Percentiles rank a stretch among this genome's conserved stretches.
Evolutionary conservation across 139 green algal genomes (phyloP).

Genomic region (Micractinium sp.): DNA sequence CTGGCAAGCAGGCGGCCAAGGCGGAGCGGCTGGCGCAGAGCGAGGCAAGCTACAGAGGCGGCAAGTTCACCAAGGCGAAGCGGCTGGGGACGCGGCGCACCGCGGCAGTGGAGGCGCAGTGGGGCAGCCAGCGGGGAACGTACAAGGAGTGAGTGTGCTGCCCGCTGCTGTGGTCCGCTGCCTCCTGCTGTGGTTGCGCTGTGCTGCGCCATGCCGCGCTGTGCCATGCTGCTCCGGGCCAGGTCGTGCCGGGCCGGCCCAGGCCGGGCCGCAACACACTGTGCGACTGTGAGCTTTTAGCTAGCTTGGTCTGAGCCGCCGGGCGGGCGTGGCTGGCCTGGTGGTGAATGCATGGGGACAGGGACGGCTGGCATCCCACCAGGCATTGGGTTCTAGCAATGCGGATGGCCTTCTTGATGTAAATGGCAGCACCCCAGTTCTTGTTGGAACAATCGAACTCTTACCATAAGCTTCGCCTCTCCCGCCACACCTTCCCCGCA

Average conservation of each 20-base stretch:
- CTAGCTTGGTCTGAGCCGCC: no score
- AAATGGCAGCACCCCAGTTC: neutral
- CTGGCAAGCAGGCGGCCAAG: neutral
- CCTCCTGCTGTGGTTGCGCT: neutral
- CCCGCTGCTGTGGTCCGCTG: neutral
- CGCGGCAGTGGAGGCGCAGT: constrained; percentile 25
- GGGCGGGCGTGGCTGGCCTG: neutral
- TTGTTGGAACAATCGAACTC: no score
- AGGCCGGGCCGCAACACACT: neutral
- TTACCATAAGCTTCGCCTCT: neutral
- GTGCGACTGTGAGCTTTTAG: neutral
- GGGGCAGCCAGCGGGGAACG: constrained; percentile 4
- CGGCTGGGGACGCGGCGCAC: neutral
- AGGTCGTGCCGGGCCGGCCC: neutral
- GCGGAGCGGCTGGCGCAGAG: neutral
- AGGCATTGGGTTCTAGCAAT: neutral
- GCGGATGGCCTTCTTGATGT: neutral
- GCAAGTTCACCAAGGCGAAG: constrained; percentile 6
- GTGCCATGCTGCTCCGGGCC: no score
- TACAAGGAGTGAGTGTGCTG: constrained; percentile 24
- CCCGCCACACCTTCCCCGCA: neutral
- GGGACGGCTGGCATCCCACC: neutral
- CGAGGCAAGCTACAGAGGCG: neutral
- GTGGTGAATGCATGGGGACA: no score
- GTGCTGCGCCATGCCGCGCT: neutral